phyloP scores from a whole-genome alignment of 179 eudicot genomes.

The Nepenthes alata region DNA sequence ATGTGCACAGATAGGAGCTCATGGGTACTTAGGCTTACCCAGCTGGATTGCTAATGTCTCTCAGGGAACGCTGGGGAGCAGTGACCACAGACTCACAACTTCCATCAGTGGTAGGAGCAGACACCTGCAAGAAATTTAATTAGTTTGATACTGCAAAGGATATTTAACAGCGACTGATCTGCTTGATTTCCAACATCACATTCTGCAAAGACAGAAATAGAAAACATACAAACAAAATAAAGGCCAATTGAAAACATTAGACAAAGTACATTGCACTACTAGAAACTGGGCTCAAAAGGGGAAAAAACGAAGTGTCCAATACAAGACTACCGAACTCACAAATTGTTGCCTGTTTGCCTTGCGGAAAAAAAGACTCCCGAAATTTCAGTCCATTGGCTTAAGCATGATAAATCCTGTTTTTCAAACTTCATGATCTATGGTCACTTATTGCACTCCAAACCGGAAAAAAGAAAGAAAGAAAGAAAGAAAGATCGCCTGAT shows the following conservation, averaged over 20 bases:
- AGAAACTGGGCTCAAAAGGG: not conserved
- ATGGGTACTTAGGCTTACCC: slow-evolving; percentile 33
- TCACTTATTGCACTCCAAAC: no score
- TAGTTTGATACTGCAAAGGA: not conserved
- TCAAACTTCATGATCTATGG: no score
- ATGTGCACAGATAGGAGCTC: not conserved
- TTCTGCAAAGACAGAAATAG: not conserved
- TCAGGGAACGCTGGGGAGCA: slow-evolving; percentile 53
- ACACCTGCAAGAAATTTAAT: slow-evolving; percentile 24
- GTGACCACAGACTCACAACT: slow-evolving; percentile 79
- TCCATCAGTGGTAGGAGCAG: slow-evolving; percentile 43
- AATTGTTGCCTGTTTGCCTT: no score
- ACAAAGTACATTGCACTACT: not conserved
- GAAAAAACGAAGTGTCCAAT: not conserved
- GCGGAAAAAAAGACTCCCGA: no score
- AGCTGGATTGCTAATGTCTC: slow-evolving; percentile 85
- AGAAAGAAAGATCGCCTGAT: no score
- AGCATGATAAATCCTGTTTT: no score
- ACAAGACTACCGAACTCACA: no score
- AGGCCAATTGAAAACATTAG: not conserved
- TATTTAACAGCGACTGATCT: no score
- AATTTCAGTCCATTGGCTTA: no score
- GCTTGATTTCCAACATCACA: not conserved
- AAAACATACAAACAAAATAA: not conserved
- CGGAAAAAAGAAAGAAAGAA: no score